Base-by-base conservation (phyloP, 2,329 filamentous ascomycete species). In the Sporothrix euskadiensis region DNA sequence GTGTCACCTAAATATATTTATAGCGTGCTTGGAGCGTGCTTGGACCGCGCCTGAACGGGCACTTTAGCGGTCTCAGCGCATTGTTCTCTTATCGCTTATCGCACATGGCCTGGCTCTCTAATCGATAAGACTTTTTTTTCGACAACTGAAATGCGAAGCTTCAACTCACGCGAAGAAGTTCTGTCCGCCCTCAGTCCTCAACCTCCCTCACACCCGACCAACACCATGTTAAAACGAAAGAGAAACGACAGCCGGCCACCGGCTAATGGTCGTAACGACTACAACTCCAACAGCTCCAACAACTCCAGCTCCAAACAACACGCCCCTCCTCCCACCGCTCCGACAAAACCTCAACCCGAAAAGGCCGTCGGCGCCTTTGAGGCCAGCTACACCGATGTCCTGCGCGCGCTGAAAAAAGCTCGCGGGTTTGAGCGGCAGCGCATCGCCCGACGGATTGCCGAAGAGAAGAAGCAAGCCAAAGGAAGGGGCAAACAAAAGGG, bases 371-470 rank as follows among this genome's bases (percentile, higher is more conserved):
- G 49, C 16, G 30, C 49, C 9, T 76, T 77, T 22, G 74, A 76
- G 56, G 71, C 71, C 16, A 74, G 72, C 72, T 35, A 71, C 5
- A 56, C 88, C 78, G 85, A 89, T 49, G 84, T 95, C 9, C 86
- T 86, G 75, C 87, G 88, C 73, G 91, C 90, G 0, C 85, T 95
- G 74, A 94, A 94, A 81, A 84, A 86, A 12, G 91, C 90, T 73
- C 93, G 92, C 79, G 90, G 90, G 65, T 91, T 93, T 79, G 92
- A 95, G 83, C 87, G 92, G 63, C 93, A 95, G 82, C 92, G 94
- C 76, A 86, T 92, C 74, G 87, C 90, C 75, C 91, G 89, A 80
- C 83, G 86, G 57, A 80, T 88, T 16, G 84, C 82, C 69, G 86
- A 88, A 39, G 82, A 83, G 71, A 84, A 83, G 70, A 68, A 71